Conservation (phyloP, 2,329 filamentous ascomycete genomes). For the Kalmusia sp. region DNA sequence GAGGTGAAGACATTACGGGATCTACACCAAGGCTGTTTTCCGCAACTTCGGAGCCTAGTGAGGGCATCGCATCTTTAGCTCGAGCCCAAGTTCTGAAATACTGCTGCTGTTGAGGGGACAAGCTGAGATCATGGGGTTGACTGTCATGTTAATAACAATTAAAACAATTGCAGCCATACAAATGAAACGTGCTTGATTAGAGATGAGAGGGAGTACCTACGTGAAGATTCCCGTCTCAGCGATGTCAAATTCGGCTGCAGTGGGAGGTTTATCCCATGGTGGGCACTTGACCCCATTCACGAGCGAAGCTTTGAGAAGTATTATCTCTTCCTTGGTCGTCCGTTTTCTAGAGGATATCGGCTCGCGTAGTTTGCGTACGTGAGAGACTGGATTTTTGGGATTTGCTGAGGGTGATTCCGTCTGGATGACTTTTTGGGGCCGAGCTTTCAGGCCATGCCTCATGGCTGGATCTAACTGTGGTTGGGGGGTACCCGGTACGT, state of each 20-base stretch:
- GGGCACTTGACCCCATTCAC: slow-evolving; percentile 85
- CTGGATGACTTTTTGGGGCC: slow-evolving; percentile 13
- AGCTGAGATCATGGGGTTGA: slow-evolving; percentile 71
- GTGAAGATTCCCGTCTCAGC: slow-evolving; percentile 64
- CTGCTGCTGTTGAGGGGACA: slow-evolving; percentile 76
- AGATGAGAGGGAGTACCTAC: slow-evolving; percentile 42
- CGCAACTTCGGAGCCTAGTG: slow-evolving; percentile 45
- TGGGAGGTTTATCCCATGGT: slow-evolving; percentile 74
- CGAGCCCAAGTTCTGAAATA: slow-evolving; percentile 88
- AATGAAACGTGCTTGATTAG: not conserved
- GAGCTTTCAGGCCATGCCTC: slow-evolving; percentile 4
- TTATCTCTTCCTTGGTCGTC: slow-evolving; percentile 74
- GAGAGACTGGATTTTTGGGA: slow-evolving; percentile 21
- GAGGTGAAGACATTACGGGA: slow-evolving; percentile 64
- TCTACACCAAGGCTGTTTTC: slow-evolving; percentile 37
- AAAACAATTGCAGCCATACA: not conserved
- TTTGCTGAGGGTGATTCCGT: slow-evolving; percentile 3
- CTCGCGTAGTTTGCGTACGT: slow-evolving; percentile 49
- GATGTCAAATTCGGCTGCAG: slow-evolving; percentile 68
- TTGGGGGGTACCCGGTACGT: not conserved
- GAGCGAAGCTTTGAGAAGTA: slow-evolving; percentile 77
- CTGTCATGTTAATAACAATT: slow-evolving; percentile 51
- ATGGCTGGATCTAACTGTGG: not conserved
- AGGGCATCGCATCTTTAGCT: slow-evolving; percentile 70
- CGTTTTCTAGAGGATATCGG: slow-evolving; percentile 65